These are phyloP conservation scores for Hordeum marinum DNA, from an alignment of 176 grass and related monocot species.

Conservation along the genomic window DNA sequence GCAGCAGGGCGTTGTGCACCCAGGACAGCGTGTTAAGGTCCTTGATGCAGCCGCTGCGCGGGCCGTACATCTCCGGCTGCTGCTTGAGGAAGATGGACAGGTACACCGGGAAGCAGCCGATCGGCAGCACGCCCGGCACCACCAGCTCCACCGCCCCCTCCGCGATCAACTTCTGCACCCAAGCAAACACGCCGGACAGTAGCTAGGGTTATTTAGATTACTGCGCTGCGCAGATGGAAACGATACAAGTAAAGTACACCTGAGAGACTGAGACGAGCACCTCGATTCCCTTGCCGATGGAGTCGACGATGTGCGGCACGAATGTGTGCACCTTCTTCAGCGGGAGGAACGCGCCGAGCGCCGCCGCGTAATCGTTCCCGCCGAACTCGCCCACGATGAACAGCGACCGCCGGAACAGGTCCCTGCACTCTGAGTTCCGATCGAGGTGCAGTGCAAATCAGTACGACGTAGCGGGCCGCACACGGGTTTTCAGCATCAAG, in stretches of 20 bases:
- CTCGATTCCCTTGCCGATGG: conserved; percentile 55
- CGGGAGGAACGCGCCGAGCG: conserved; percentile 61
- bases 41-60: conserved; percentile 54
- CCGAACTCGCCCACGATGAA: conserved; percentile 95
- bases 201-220: neutral
- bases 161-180: conserved; percentile 52
- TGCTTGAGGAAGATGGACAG: conserved; percentile 56
- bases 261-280: neutral
- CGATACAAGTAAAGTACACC: neutral
- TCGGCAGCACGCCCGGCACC: conserved; percentile 76
- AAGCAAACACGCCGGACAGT: neutral
- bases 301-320: conserved; percentile 55
- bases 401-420: conserved; percentile 65
- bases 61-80: conserved; percentile 36
- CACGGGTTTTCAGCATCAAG: neutral
- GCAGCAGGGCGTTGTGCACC: conserved; percentile 72
- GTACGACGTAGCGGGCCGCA: neutral
- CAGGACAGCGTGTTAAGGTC: conserved; percentile 59
- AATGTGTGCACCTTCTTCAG: conserved; percentile 42
- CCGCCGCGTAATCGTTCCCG: conserved; percentile 84
- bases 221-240: neutral
- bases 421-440: conserved; percentile 36
- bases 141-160: conserved; percentile 77
- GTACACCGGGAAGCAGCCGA: conserved; percentile 79
- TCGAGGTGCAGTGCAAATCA: neutral